These are phyloP conservation scores for Aspergillus pseudoglaucus DNA, from an alignment of 2,329 filamentous ascomycete genomes.

Conservation along the genomic window DNA sequence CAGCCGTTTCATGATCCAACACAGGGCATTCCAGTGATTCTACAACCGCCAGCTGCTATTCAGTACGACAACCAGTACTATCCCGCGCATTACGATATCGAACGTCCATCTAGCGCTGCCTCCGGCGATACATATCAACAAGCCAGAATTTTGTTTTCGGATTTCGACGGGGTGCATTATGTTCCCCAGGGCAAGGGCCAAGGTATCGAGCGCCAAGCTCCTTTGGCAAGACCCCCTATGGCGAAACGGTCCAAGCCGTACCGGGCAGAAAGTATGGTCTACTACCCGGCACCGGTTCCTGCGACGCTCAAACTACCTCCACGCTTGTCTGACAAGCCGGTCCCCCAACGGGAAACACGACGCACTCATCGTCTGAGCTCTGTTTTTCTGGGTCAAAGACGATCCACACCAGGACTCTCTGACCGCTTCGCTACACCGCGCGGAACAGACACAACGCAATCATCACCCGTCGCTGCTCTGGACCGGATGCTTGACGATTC, in stretches of 20 bases:
- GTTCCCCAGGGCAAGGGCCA: slow-evolving; percentile 21
- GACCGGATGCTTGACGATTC: slow-evolving; percentile 91
- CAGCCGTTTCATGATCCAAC: background rate
- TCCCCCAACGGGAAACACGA: slow-evolving; percentile 59
- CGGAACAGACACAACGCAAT: slow-evolving; percentile 35
- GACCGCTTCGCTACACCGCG: background rate
- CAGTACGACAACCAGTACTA: slow-evolving; percentile 3
- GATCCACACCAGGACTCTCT: slow-evolving; percentile 9
- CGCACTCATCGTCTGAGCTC: slow-evolving; percentile 66
- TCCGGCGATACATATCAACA: slow-evolving; percentile 44
- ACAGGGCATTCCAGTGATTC: background rate
- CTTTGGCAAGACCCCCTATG: slow-evolving; percentile 35
- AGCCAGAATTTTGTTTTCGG: slow-evolving; percentile 37
- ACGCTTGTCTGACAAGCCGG: slow-evolving; percentile 69
- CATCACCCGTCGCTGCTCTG: slow-evolving; percentile 80
- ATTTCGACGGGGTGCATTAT: slow-evolving; percentile 48
- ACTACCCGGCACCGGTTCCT: slow-evolving; percentile 90
- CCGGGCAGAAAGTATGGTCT: slow-evolving; percentile 72
- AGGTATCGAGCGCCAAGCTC: slow-evolving; percentile 25
- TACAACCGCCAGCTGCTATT: slow-evolving; percentile 3
- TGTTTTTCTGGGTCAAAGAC: slow-evolving; percentile 50
- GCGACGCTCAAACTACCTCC: slow-evolving; percentile 89
- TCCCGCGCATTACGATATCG: slow-evolving; percentile 13
- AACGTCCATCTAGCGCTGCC: slow-evolving; percentile 33
- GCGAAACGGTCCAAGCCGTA: slow-evolving; percentile 33